Evolutionary conservation across 371 early-diverging fungal species (phyloP).

Genomic region (Synchytrium microbalum): DNA sequence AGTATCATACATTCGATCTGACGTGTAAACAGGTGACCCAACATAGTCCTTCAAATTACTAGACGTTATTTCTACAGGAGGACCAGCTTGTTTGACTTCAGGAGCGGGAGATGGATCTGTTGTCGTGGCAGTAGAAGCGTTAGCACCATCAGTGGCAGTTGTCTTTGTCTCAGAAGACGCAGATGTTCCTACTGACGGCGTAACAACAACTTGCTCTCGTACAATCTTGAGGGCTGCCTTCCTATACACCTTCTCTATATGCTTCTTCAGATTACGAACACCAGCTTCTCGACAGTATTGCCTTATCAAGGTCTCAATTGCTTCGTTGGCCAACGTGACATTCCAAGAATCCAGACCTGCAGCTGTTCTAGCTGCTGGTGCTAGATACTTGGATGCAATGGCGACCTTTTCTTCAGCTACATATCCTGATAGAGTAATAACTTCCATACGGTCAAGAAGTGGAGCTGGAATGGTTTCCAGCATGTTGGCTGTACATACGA

Average conservation of each 20-base stretch:
- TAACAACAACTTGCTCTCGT: constrained; percentile 14
- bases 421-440: constrained; percentile 91
- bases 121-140: constrained; percentile 1
- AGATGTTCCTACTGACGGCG: constrained; percentile 12
- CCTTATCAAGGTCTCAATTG: constrained; percentile 75
- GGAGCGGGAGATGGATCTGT: background rate
- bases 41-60: constrained; percentile 84
- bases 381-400: constrained; percentile 85
- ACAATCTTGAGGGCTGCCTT: constrained; percentile 92
- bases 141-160: background rate
- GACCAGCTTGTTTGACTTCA: background rate
- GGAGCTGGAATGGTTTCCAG: constrained; percentile 94
- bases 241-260: constrained; percentile 93
- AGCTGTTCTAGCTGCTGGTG: constrained; percentile 70
- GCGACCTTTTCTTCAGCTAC: constrained; percentile 93
- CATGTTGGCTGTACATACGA: constrained; percentile 96
- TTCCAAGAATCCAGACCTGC: constrained; percentile 70
- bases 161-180: constrained; percentile 4
- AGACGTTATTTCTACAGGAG: constrained; percentile 18
- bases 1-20: constrained; percentile 81
- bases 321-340: constrained; percentile 58
- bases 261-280: constrained; percentile 93
- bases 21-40: constrained; percentile 79
- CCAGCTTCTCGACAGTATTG: constrained; percentile 95
- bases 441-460: constrained; percentile 95